Percentiles rank a stretch among this genome's conserved stretches.
Conservation (phyloP, 192 early-diverging fungal genomes). For the Thamnidium elegans region DNA sequence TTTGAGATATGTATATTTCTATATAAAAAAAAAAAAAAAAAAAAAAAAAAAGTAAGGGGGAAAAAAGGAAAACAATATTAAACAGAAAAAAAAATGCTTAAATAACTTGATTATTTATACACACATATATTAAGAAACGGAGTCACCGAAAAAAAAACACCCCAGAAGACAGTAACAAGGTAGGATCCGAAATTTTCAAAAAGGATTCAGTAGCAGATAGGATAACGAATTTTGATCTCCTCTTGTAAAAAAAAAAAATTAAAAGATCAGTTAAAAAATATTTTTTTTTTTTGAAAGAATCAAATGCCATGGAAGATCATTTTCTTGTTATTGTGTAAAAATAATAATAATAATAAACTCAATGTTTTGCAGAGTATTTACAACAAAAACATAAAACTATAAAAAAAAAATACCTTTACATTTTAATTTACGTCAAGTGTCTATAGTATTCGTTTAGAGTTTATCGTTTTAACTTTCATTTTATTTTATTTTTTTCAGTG, state of each 20-base stretch:
- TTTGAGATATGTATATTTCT: neutral
- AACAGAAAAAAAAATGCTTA: neutral
- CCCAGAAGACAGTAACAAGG: slow-evolving; percentile 5
- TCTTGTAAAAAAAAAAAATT: slow-evolving; percentile 7
- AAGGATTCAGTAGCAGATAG: neutral
- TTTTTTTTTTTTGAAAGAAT: too few relatives aligned
- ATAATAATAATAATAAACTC: too few relatives aligned
- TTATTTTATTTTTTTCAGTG: neutral
- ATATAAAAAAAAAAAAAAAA: slow-evolving; percentile 4
- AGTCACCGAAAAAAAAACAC: slow-evolving; percentile 5
- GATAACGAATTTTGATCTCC: slow-evolving; percentile 10
- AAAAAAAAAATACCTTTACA: too few relatives aligned
- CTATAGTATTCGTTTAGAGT: neutral
- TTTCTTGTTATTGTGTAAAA: too few relatives aligned
- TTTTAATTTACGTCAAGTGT: too few relatives aligned
- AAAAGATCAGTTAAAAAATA: neutral
- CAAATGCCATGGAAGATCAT: too few relatives aligned
- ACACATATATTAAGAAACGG: slow-evolving; percentile 9
- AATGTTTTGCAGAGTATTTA: too few relatives aligned
- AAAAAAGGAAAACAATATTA: slow-evolving; percentile 9
- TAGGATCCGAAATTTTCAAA: neutral
- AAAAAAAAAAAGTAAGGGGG: slow-evolving; percentile 3
- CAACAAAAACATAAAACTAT: too few relatives aligned
- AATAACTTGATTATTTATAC: neutral
- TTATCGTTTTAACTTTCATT: neutral